Evolutionary conservation across 768 basidiomycete genomes (phyloP).

Genomic region (Hydnomerulius pinastri): DNA sequence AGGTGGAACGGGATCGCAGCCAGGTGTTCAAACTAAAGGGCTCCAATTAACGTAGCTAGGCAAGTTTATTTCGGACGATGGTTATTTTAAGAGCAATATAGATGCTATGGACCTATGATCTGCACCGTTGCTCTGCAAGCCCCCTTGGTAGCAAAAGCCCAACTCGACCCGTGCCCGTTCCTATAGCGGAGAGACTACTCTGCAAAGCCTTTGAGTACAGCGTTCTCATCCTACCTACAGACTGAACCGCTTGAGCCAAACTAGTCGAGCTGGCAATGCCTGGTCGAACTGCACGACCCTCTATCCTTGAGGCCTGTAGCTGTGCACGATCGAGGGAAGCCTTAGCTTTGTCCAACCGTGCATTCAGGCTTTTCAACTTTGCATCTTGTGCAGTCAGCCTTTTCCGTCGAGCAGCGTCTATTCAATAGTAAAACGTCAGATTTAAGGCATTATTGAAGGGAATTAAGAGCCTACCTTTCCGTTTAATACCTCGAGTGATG

Average conservation of each 20-base stretch:
- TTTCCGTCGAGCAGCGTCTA: not conserved
- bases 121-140: not conserved
- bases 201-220: not conserved
- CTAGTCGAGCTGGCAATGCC: too few relatives aligned
- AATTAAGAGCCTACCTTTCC: not conserved
- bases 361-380: not conserved
- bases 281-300: not conserved
- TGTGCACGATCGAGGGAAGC: not conserved
- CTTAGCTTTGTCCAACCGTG: not conserved
- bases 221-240: not conserved
- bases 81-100: too few relatives aligned
- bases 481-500: not conserved
- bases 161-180: not conserved
- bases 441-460: not conserved
- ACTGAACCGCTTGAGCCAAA: too few relatives aligned
- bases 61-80: too few relatives aligned
- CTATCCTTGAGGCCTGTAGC: not conserved
- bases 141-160: not conserved
- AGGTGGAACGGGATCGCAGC: not conserved
- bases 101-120: too few relatives aligned
- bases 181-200: not conserved
- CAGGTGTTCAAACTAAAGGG: not conserved
- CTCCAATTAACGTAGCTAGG: not conserved
- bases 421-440: not conserved
- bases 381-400: not conserved